These are phyloP conservation scores for Platanthera guangdongensis DNA, from an alignment of 106 monocot genomes.

Conservation along the genomic window DNA sequence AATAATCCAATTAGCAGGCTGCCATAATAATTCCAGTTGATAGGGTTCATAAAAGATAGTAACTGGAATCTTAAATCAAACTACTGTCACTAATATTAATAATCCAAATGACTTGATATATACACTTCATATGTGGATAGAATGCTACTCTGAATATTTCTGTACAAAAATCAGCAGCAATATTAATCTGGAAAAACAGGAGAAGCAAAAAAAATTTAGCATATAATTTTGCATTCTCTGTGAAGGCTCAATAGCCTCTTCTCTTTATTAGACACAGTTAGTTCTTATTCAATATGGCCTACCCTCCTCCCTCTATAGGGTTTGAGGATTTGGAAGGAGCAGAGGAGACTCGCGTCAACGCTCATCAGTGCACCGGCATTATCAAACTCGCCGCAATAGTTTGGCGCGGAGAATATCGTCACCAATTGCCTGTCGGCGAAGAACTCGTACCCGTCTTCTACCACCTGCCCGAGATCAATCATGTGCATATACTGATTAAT, in stretches of 20 bases:
- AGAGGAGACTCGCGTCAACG: constrained; percentile 41
- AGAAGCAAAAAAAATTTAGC: background rate
- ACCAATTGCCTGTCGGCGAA: constrained; percentile 44
- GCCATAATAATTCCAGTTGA: background rate
- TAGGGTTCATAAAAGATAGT: background rate
- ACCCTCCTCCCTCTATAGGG: constrained; percentile 27
- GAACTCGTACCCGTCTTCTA: constrained; percentile 51
- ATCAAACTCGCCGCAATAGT: background rate
- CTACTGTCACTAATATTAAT: background rate
- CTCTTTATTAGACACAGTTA: background rate
- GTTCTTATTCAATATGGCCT: background rate
- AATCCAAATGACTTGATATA: background rate
- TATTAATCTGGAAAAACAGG: background rate
- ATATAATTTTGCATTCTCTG: background rate
- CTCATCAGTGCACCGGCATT: constrained; percentile 53
- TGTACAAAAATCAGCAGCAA: background rate
- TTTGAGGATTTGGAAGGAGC: constrained; percentile 54
- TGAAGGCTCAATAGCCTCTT: background rate
- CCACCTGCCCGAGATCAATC: constrained; percentile 22
- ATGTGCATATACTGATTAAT: background rate
- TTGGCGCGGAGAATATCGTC: constrained; percentile 9
- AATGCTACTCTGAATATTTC: background rate
- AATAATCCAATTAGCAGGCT: background rate
- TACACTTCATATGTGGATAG: background rate
- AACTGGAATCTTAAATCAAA: background rate